Evolutionary conservation across 2,329 filamentous ascomycete species (phyloP), one percentile per base, ranked within the genome.

Genomic region (Hypomyces perniciosus): DNA sequence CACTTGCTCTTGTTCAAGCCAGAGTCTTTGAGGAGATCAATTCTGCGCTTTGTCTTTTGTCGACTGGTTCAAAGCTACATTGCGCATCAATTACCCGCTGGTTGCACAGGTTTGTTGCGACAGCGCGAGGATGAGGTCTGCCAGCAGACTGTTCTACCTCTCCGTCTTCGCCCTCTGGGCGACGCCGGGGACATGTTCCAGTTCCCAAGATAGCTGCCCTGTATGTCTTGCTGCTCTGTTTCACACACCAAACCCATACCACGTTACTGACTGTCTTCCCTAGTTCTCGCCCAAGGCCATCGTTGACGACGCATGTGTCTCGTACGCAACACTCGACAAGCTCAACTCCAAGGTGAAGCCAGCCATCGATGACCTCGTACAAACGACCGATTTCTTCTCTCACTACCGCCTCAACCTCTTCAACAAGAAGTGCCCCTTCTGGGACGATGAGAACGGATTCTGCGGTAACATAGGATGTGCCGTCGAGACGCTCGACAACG

Each of bases 381-480:
- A 82, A 60, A 83, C 87, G 48, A 95, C 92, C 68, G 93, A 99
- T 70, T 99, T 96, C 79, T 99, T 99, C 72, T 92, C 92, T 48
- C 90, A 97, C 71, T 99, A 97, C 73, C 86, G 93, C 52, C 75
- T 99, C 42, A 97, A 96, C 67, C 79, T 99, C 20, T 99, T 90
- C 71, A 87, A 95, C 69, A 96, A 93, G 69, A 83, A 82, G 71
- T 99, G 93, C 64, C 93, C 93, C 0, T 99, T 97, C 68, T 99
- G 93, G 92, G 82, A 85, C 64, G 93, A 99, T 68, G 85, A 90
- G 55, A 86, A 87, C 69, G 89, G 89, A 68, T 88, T 96, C 79
- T 99, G 93, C 70, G 93, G 91, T 57, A 99, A 99, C 71, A 90
- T 95, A 60, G 93, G 91, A 20, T 99, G 93, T 67, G 88, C 92